Evolutionary conservation across 2,329 filamentous ascomycete genomes (phyloP).

Genomic region (Talaromyces marneffei): DNA sequence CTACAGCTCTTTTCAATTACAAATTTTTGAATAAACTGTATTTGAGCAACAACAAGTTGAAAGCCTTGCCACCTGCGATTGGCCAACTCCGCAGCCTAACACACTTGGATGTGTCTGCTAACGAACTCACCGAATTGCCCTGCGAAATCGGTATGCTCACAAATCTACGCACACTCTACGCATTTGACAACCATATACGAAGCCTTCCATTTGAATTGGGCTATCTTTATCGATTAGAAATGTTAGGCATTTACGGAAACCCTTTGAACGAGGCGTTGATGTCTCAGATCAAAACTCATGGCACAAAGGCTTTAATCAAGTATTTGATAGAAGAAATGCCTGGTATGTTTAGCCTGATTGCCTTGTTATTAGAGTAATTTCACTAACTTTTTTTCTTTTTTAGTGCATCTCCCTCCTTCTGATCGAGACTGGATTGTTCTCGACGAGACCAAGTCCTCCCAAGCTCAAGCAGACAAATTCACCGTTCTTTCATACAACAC

Average conservation of each 20-base stretch:
- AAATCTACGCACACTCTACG: slow-evolving; percentile 73
- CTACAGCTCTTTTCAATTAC: slow-evolving; percentile 76
- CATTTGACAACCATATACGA: slow-evolving; percentile 86
- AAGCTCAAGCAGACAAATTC: slow-evolving; percentile 60
- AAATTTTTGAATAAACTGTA: slow-evolving; percentile 87
- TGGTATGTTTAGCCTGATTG: slow-evolving; percentile 50
- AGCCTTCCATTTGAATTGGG: slow-evolving; percentile 81
- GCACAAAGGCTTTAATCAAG: slow-evolving; percentile 77
- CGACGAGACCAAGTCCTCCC: slow-evolving; percentile 46
- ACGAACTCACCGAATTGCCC: slow-evolving; percentile 74
- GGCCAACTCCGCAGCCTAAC: slow-evolving; percentile 75
- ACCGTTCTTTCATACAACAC: slow-evolving; percentile 93
- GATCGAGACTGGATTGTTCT: slow-evolving; percentile 75
- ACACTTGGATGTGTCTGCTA: slow-evolving; percentile 82
- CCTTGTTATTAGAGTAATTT: slow-evolving; percentile 13
- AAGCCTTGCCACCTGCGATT: slow-evolving; percentile 70
- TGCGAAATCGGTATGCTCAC: slow-evolving; percentile 96
- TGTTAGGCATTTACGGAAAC: slow-evolving; percentile 89
- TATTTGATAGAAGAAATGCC: slow-evolving; percentile 78
- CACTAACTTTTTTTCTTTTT: slow-evolving; percentile 7
- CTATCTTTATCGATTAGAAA: slow-evolving; percentile 79
- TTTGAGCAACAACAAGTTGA: slow-evolving; percentile 86
- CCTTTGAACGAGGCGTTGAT: slow-evolving; percentile 71
- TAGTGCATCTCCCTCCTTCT: slow-evolving; percentile 71
- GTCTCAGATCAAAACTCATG: slow-evolving; percentile 76